Evolutionary conservation across 108 stramenopile species (phyloP).

Genomic region (Nitzschia inconspicua): DNA sequence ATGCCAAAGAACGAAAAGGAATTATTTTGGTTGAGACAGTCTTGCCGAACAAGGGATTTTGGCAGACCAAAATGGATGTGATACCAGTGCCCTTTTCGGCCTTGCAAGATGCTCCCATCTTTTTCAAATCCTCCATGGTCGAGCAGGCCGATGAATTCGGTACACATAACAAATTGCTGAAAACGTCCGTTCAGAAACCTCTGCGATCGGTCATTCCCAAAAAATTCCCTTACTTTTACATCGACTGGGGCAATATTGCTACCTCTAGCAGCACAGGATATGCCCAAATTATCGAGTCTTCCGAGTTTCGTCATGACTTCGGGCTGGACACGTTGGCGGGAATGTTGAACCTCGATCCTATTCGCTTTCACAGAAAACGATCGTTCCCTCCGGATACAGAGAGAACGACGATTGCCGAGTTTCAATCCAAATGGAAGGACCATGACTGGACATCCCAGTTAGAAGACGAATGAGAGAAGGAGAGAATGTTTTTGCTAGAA

Average conservation of each 20-base stretch:
- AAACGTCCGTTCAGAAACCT: conserved; percentile 20
- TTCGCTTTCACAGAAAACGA: conserved; percentile 64
- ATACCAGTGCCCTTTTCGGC: conserved; percentile 50
- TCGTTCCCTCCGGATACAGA: conserved; percentile 37
- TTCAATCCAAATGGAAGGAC: conserved; percentile 61
- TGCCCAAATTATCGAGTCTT: conserved; percentile 67
- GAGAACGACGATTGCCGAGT: conserved; percentile 38
- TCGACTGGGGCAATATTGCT: conserved; percentile 53
- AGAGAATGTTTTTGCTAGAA: too few relatives aligned
- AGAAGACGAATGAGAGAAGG: conserved; percentile 20
- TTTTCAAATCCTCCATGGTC: conserved; percentile 57
- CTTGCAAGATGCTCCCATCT: conserved; percentile 66
- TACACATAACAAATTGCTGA: conserved; percentile 63
- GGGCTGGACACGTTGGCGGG: conserved; percentile 74
- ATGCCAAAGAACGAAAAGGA: conserved; percentile 39
- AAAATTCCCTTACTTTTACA: conserved; percentile 72
- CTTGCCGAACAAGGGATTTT: conserved; percentile 38
- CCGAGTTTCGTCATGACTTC: conserved; percentile 61
- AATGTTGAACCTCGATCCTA: conserved; percentile 71
- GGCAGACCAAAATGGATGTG: conserved; percentile 71
- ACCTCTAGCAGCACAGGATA: conserved; percentile 36
- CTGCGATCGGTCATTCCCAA: conserved; percentile 60
- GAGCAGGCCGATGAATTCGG: conserved; percentile 82
- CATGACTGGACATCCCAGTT: conserved; percentile 45
- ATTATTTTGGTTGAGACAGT: conserved; percentile 72